Evolutionary conservation across 2,329 filamentous ascomycete species (phyloP).

Genomic region (Didymella segeticola): DNA sequence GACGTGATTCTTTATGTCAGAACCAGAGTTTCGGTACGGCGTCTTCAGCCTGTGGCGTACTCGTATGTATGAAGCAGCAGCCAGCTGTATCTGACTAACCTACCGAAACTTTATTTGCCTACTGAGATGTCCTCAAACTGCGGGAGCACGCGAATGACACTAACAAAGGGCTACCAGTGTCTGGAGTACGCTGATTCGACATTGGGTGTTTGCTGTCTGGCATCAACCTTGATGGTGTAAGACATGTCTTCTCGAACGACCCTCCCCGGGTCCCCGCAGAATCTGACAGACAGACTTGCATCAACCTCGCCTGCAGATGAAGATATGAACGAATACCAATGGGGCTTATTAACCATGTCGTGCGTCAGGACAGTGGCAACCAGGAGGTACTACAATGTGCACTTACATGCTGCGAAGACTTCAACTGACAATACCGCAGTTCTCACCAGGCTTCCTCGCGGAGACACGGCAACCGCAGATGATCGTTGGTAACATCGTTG

Average conservation of each 20-base stretch:
- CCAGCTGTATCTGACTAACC: not conserved
- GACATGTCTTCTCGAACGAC: conserved; percentile 10
- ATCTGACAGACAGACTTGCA: conserved; percentile 4
- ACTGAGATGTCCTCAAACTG: conserved; percentile 8
- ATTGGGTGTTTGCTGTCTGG: not conserved
- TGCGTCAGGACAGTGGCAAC: conserved; percentile 11
- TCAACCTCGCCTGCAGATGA: not conserved
- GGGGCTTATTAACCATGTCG: conserved; percentile 7
- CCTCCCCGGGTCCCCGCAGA: conserved; percentile 1
- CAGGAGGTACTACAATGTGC: conserved; percentile 1
- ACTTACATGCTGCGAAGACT: not conserved
- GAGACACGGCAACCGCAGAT: conserved; percentile 25
- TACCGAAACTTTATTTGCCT: conserved; percentile 6
- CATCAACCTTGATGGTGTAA: conserved; percentile 8
- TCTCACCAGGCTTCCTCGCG: conserved; percentile 9
- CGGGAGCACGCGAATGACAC: conserved; percentile 1
- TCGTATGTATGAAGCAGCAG: not conserved
- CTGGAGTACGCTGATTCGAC: conserved; percentile 7
- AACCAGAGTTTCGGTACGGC: not conserved
- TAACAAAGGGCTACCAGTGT: not conserved
- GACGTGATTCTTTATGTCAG: not conserved
- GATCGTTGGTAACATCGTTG: conserved; percentile 25
- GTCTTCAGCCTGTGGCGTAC: too few relatives aligned
- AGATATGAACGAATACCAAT: conserved; percentile 5
- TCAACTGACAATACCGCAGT: conserved; percentile 2